Conservation (phyloP, 495 filamentous ascomycete genomes). For the Aspergillus heteromorphus region DNA sequence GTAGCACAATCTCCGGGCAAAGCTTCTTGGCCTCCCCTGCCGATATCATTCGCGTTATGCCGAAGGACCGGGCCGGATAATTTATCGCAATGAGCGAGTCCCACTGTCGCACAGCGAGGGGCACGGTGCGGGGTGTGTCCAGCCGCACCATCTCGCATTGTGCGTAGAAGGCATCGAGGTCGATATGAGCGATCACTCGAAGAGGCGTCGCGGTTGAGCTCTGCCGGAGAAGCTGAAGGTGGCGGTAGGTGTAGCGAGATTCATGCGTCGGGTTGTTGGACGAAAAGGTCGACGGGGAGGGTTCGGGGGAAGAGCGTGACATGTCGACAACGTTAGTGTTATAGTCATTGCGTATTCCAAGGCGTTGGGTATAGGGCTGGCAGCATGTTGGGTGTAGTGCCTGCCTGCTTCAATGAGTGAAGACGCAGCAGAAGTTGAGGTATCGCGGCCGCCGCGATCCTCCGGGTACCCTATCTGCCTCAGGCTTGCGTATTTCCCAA, state of each 20-base stretch:
- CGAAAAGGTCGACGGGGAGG: slow-evolving; percentile 25
- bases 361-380: background rate
- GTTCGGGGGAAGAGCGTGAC: slow-evolving; percentile 27
- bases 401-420: background rate
- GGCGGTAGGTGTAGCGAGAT: slow-evolving; percentile 78
- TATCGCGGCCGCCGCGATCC: too few relatives aligned
- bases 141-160: slow-evolving; percentile 92
- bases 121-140: slow-evolving; percentile 63
- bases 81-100: slow-evolving; percentile 91
- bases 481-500: too few relatives aligned
- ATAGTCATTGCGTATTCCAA: slow-evolving; percentile 14
- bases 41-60: slow-evolving; percentile 68
- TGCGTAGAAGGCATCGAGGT: slow-evolving; percentile 97
- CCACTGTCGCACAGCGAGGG: slow-evolving; percentile 82
- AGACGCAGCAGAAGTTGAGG: background rate
- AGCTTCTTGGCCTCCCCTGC: slow-evolving; percentile 79
- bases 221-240: slow-evolving; percentile 68
- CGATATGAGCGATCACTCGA: slow-evolving; percentile 83
- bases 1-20: slow-evolving; percentile 77
- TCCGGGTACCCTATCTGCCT: too few relatives aligned
- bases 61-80: slow-evolving; percentile 79
- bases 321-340: slow-evolving; percentile 10
- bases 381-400: background rate
- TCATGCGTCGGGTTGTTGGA: slow-evolving; percentile 41
- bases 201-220: slow-evolving; percentile 70